These are phyloP conservation scores for Gossypioides kirkii DNA, from an alignment of 345 rosid genomes.

Conservation along the genomic window DNA sequence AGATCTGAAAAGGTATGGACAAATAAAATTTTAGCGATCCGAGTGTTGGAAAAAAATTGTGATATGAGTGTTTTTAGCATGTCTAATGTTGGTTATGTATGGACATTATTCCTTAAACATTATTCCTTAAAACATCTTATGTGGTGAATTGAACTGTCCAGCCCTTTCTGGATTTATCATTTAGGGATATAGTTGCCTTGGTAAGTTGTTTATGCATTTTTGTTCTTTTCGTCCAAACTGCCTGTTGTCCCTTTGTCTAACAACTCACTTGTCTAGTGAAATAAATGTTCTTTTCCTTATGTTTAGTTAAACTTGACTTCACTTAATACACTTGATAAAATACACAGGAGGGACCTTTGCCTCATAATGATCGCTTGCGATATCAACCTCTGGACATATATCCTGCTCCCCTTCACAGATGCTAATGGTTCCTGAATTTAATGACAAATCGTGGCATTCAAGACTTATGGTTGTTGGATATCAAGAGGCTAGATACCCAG, in stretches of 20 bases:
- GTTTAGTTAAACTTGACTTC: not conserved
- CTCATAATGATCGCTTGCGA: constrained; percentile 54
- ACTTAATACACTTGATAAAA: constrained; percentile 12
- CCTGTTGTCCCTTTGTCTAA: not conserved
- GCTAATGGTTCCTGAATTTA: constrained; percentile 22
- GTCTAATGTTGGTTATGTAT: not conserved
- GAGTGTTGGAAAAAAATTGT: not conserved
- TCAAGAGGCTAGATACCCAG: not conserved
- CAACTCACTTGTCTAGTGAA: not conserved
- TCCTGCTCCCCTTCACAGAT: constrained; percentile 76
- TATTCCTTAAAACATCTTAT: not conserved
- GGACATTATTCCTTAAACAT: not conserved
- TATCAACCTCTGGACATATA: constrained; percentile 73
- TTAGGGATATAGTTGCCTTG: not conserved
- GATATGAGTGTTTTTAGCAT: not conserved
- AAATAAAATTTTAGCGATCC: not conserved
- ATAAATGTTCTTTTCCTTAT: not conserved
- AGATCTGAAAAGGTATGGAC: not conserved
- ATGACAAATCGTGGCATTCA: not conserved
- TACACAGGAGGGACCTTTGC: constrained; percentile 67
- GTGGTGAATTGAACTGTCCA: not conserved
- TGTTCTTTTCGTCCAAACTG: not conserved
- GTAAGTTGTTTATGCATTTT: not conserved
- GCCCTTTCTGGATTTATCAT: not conserved
- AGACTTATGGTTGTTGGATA: not conserved